These are phyloP conservation scores for Hyphopichia burtonii DNA, from an alignment of 1,139 yeast species.

Conservation along the genomic window DNA sequence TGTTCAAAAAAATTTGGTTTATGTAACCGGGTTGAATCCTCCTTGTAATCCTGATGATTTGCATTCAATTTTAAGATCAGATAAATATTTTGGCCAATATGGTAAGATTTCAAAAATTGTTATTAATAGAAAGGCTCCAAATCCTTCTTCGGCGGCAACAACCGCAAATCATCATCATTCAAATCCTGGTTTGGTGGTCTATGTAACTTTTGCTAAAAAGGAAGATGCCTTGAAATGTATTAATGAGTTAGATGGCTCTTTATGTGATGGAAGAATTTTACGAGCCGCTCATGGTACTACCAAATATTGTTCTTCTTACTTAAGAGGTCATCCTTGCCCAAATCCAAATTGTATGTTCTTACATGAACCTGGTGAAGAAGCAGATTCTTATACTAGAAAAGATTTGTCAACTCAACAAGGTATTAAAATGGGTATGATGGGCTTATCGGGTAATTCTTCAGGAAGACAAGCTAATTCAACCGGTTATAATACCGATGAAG, in stretches of 20 bases:
- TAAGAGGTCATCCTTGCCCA: constrained; percentile 95
- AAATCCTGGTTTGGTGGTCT: constrained; percentile 87
- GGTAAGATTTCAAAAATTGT: constrained; percentile 95
- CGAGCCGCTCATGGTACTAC: constrained; percentile 99
- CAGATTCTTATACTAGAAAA: constrained; percentile 92
- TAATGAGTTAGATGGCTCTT: constrained; percentile 89
- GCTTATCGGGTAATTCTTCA: constrained; percentile 17
- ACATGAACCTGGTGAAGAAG: constrained; percentile 99
- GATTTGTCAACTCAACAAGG: constrained; percentile 84
- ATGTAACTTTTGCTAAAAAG: constrained; percentile 87
- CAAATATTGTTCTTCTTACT: constrained; percentile 92
- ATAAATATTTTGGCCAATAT: constrained; percentile 95
- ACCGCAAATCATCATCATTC: constrained; percentile 37
- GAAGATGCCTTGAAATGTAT: constrained; percentile 96
- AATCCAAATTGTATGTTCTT: constrained; percentile 98
- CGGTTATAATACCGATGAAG: constrained; percentile 19
- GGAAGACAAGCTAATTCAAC: constrained; percentile 10
- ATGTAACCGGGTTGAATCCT: constrained; percentile 94
- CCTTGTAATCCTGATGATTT: constrained; percentile 88
- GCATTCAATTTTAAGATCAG: constrained; percentile 80
- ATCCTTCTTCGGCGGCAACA: constrained; percentile 19
- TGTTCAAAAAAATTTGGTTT: constrained; percentile 94
- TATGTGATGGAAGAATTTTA: constrained; percentile 82
- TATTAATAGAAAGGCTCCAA: constrained; percentile 74
- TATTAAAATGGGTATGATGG: constrained; percentile 56